Conservation (phyloP, 75 land plant species). For the Isoetes taiwanensis region DNA sequence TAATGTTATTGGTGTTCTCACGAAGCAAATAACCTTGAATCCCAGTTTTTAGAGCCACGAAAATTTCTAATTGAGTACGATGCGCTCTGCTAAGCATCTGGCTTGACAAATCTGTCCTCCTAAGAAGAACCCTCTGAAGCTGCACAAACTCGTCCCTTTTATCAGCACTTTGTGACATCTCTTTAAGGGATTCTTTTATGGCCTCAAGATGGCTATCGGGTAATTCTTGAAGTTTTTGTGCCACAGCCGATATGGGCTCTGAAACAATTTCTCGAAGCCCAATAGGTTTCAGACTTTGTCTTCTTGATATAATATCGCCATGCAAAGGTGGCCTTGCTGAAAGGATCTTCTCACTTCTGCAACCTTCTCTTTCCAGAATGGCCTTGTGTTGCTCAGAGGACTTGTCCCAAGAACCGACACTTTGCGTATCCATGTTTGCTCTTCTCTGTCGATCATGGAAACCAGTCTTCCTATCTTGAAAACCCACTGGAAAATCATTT, state of each 20-base stretch:
- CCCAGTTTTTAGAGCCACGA: conserved; percentile 76
- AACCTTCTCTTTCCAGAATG: conserved; percentile 11
- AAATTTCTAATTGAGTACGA: conserved; percentile 53
- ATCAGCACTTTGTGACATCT: conserved; percentile 34
- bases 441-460: conserved; percentile 12
- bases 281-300: conserved; percentile 9
- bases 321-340: conserved; percentile 13
- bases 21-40: conserved; percentile 33
- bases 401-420: conserved; percentile 24
- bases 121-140: conserved; percentile 47
- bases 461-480: conserved; percentile 15
- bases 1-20: conserved; percentile 23
- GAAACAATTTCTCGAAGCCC: conserved; percentile 55
- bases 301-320: conserved; percentile 13
- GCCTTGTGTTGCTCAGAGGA: neutral
- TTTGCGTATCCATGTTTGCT: conserved; percentile 26
- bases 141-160: conserved; percentile 50
- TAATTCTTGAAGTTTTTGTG: conserved; percentile 68
- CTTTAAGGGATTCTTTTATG: conserved; percentile 39
- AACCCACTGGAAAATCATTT: conserved; percentile 38
- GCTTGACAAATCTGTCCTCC: conserved; percentile 56
- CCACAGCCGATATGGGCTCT: conserved; percentile 64
- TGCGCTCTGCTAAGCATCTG: conserved; percentile 48
- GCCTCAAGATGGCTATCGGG: conserved; percentile 46
- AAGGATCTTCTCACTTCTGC: conserved; percentile 9